Percentiles rank a stretch among this genome's conserved stretches.
phyloP scores from a whole-genome alignment of 768 basidiomycete genomes.

The Suillus fuscotomentosus region DNA sequence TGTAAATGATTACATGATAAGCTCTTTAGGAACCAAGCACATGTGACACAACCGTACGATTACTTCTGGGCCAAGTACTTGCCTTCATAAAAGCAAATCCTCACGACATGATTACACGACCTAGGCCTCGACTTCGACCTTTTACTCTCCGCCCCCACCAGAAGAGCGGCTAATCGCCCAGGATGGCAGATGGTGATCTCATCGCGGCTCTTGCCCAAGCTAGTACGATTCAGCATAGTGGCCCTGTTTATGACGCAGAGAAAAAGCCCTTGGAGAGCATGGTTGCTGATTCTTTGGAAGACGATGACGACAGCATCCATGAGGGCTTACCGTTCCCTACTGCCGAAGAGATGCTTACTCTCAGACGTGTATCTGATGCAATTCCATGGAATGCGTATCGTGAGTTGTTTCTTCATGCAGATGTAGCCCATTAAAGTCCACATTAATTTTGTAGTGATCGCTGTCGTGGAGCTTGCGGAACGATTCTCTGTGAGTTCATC shows the following conservation, averaged over 20 bases:
- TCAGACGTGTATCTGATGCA: constrained; percentile 59
- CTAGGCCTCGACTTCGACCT: not conserved
- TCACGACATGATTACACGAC: not conserved
- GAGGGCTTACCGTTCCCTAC: constrained; percentile 65
- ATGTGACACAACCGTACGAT: not conserved
- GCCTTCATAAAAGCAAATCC: not conserved
- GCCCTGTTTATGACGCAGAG: constrained; percentile 7
- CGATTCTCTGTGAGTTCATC: constrained; percentile 58
- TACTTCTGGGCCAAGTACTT: not conserved
- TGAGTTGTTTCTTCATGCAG: not conserved
- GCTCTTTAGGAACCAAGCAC: not conserved
- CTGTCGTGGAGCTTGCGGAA: constrained; percentile 66
- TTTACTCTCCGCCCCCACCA: not conserved
- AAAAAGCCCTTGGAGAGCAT: constrained; percentile 23
- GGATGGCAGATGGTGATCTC: constrained; percentile 9
- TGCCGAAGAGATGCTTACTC: constrained; percentile 54
- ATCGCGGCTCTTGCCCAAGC: constrained; percentile 14
- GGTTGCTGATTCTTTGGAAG: constrained; percentile 16
- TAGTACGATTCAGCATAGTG: constrained; percentile 2
- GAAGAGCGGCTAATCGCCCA: not conserved
- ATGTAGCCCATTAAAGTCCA: not conserved
- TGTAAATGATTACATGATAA: not conserved
- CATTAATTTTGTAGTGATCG: constrained; percentile 46
- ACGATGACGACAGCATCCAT: constrained; percentile 37
- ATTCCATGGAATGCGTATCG: constrained; percentile 58